Evolutionary conservation across 805 yeast genomes (phyloP), one percentile per base, ranked within the genome.

Genomic region (Metschnikowia vanudenii): DNA sequence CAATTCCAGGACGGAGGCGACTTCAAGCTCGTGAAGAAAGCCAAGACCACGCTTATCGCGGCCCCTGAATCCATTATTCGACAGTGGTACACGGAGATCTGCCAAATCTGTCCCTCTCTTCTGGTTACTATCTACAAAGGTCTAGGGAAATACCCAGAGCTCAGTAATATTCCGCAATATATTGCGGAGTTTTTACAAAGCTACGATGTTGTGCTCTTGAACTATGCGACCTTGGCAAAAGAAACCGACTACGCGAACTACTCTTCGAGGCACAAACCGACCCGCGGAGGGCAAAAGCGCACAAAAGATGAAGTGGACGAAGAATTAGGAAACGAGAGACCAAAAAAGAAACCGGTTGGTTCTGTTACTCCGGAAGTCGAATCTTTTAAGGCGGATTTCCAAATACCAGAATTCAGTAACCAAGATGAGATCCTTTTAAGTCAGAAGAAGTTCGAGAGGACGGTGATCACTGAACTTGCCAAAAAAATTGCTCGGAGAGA

Each of bases 51-150:
- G 0, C 68, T 94, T 36, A 83, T 94, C 20, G 81, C 94, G 3
- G 86, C 95, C 16, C 99, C 99, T 0, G 84, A 82, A 30, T 80
- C 96, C 0, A 88, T 94, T 49, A 63, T 87, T 16, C 73, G 79
- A 26, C 99, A 94, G 62, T 94, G 99, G 99, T 72, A 76, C 1
- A 81, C 81, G 18, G 99, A 92, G 67, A 73, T 91, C 6, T 56
- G 60, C 4, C 69, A 68, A 22, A 57, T 77, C 5, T 82, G 90
- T 0, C 87, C 94, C 0, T 60, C 73, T 3, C 64, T 91, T 31
- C 76, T 73, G 9, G 79, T 86, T 0, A 75, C 80, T 44, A 73
- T 80, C 2, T 91, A 92, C 64, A 69, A 70, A 28, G 96, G 96
- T 0, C 47, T 70, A 10, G 58, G 58, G 0, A 58, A 59, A 37